Evolutionary conservation across 2,329 filamentous ascomycete species (phyloP).

Genomic region (Aureobasidium sp.): DNA sequence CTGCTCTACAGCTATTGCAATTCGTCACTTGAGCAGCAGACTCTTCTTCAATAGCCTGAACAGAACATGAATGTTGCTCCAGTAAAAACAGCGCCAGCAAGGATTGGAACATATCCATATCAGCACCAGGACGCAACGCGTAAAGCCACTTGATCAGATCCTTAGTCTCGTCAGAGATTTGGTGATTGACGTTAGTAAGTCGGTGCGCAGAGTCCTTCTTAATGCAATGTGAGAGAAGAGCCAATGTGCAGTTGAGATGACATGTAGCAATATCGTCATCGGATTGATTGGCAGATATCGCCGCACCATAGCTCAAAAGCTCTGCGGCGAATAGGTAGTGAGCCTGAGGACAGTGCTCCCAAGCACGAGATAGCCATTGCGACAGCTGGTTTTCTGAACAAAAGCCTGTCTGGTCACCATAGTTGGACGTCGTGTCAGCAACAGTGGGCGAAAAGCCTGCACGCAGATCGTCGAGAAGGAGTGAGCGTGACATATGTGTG

Average conservation of each 20-base stretch:
- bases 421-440: not conserved
- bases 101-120: not conserved
- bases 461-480: not conserved
- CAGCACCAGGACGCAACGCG: not conserved
- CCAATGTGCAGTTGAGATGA: not conserved
- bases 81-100: not conserved
- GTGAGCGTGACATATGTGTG: not conserved
- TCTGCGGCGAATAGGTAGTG: not conserved
- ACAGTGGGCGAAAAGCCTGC: not conserved
- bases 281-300: not conserved
- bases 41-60: not conserved
- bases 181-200: no score
- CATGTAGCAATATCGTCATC: not conserved
- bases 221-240: not conserved
- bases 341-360: not conserved
- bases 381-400: not conserved
- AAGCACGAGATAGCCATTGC: not conserved
- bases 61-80: not conserved
- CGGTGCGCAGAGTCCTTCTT: not conserved
- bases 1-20: not conserved
- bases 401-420: not conserved
- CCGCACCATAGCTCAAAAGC: not conserved
- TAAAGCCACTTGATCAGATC: not conserved
- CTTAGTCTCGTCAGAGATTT: not conserved
- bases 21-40: not conserved